Base-by-base conservation (phyloP, 2,329 filamentous ascomycete species). In the Byssothecium circinans region DNA sequence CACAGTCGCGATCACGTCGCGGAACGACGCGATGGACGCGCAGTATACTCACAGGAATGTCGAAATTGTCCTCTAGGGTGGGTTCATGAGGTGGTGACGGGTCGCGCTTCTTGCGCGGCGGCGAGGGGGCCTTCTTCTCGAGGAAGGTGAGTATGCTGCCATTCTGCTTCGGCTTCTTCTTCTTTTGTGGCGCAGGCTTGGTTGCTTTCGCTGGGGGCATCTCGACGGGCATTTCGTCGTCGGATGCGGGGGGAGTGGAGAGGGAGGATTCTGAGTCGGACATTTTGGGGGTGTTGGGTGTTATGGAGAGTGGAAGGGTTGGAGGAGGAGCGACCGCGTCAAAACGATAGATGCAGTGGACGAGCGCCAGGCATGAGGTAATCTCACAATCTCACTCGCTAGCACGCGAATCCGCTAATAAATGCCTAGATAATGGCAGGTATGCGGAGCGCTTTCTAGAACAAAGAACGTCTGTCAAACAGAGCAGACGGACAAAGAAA, bases 31-130 rank as follows among this genome's bases (percentile, higher is more conserved):
- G 71, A 66, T 59, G 53, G 56, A 71, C 68, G 62, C 63, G 65
- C 66, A 50, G 40, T 42, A 57, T 50, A 89, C 91, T 74, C 81
- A 96, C 91, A 61, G 92, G 88, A 75, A 97, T 91, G 67, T 94
- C 88, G 53, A 88, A 82, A 71, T 95, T 96, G 70, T 97, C 92
- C 53, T 89, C 90, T 47, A 96, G 78, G 22, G 90, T 86, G 72
- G 87, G 89, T 78, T 96, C 90, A 71, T 96, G 92, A 8, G 89
- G 86, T 59, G 92, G 92, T 57, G 91, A 96, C 17, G 90, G 86
- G 48, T 87, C 85, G 69, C 92, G 81, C 78, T 94, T 95, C 62
- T 83, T 79, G 72, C 80, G 81, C 62, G 79, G 74, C 52, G 79
- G 64, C 50, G 70, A 63, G 29, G 73, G 66, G 15, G 72, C 69